A percentile compares a stretch with the other conserved stretches of the same genome.
phyloP scores from a whole-genome alignment of 129 eudicot genomes.

The Flaveria bidentis region DNA sequence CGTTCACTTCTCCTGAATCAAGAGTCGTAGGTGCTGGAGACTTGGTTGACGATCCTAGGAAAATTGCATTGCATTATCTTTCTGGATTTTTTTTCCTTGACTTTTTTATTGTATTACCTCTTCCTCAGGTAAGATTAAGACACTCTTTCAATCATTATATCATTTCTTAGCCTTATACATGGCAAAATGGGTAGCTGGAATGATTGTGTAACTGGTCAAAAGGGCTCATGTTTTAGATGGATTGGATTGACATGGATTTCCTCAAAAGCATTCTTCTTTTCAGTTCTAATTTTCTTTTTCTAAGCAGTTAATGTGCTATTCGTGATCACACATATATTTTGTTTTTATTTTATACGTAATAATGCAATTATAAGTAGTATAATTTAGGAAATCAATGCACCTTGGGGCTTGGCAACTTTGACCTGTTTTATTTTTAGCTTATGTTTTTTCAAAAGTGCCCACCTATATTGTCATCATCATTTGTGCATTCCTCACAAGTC shows the following conservation, averaged over 20 bases:
- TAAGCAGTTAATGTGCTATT: not conserved
- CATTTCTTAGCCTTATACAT: not conserved
- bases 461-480: constrained; percentile 12
- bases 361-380: not conserved
- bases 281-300: not conserved
- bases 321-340: not conserved
- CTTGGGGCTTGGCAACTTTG: not conserved
- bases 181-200: not conserved
- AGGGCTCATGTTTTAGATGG: not conserved
- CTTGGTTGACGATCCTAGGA: constrained; percentile 77
- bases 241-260: not conserved
- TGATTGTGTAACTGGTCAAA: not conserved
- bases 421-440: not conserved
- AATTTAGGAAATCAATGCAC: constrained; percentile 1
- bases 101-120: constrained; percentile 71
- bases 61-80: constrained; percentile 67
- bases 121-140: constrained; percentile 69
- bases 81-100: constrained; percentile 64
- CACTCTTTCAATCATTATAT: constrained; percentile 5
- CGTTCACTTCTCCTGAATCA: constrained; percentile 84
- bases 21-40: constrained; percentile 93
- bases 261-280: not conserved
- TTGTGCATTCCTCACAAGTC: constrained; percentile 1
- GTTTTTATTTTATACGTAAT: not conserved
- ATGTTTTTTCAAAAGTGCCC: not conserved